phyloP scores from a whole-genome alignment of 805 yeast species.

The Saccharomycopsis microspora region DNA sequence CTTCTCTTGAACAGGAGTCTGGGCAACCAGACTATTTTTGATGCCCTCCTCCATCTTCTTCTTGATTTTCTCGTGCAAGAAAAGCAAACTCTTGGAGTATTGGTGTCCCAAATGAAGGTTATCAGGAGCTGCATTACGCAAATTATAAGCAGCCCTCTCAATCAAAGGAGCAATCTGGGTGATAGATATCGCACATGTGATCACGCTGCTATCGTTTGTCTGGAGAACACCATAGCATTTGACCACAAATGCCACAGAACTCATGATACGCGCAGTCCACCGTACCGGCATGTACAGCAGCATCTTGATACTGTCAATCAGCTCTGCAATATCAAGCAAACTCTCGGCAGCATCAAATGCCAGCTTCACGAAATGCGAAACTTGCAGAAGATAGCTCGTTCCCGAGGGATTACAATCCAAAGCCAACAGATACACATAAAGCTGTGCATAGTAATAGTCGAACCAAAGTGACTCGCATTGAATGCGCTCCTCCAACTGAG shows the following conservation, averaged over 20 bases:
- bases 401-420: conserved; percentile 33
- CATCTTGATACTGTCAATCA: conserved; percentile 54
- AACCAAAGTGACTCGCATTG: conserved; percentile 65
- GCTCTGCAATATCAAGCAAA: conserved; percentile 54
- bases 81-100: conserved; percentile 67
- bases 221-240: conserved; percentile 62
- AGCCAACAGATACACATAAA: conserved; percentile 79
- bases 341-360: conserved; percentile 83
- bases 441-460: conserved; percentile 75
- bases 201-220: conserved; percentile 28
- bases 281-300: conserved; percentile 80
- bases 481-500: conserved; percentile 26
- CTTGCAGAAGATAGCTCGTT: conserved; percentile 44
- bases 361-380: conserved; percentile 67
- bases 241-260: conserved; percentile 83
- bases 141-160: conserved; percentile 58
- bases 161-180: conserved; percentile 31
- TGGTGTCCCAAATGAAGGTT: conserved; percentile 76
- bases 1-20: no score
- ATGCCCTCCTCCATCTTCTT: background rate
- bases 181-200: conserved; percentile 54
- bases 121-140: conserved; percentile 81
- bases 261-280: conserved; percentile 78
- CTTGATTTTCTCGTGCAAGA: conserved; percentile 24
- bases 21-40: background rate